These are phyloP conservation scores for Sclerotinia minor DNA, from an alignment of 2,329 filamentous ascomycete genomes.

Conservation along the genomic window DNA sequence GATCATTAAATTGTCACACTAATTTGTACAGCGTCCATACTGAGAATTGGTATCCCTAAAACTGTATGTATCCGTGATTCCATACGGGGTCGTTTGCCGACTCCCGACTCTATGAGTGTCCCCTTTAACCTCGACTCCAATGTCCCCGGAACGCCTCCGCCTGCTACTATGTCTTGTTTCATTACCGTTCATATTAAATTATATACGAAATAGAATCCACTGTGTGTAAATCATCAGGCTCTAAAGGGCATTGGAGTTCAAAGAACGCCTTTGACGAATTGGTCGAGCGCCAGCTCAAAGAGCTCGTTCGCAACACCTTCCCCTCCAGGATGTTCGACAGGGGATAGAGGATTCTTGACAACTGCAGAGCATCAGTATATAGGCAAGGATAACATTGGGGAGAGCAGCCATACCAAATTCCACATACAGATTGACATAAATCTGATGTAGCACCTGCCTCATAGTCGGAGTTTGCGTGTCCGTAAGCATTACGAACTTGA, in stretches of 20 bases:
- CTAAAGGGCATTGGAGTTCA: conserved; percentile 23
- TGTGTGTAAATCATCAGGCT: conserved; percentile 6
- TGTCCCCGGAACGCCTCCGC: neutral
- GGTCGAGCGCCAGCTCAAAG: conserved; percentile 71
- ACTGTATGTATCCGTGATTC: neutral
- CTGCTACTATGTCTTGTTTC: neutral
- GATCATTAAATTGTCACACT: neutral
- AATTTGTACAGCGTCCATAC: neutral
- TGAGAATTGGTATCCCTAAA: neutral
- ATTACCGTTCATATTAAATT: neutral
- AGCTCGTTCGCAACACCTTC: conserved; percentile 70
- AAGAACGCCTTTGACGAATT: conserved; percentile 70
- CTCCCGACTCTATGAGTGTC: neutral
- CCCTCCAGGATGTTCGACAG: conserved; percentile 67
- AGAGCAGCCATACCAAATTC: conserved; percentile 74
- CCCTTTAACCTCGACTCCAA: conserved; percentile 3
- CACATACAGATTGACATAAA: conserved; percentile 97
- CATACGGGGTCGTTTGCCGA: neutral
- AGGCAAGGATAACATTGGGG: conserved; percentile 26
- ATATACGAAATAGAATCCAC: conserved; percentile 5
- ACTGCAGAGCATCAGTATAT: conserved; percentile 47
- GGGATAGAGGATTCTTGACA: conserved; percentile 68
- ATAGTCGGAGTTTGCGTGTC: conserved; percentile 88
- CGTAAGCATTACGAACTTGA: conserved; percentile 96
- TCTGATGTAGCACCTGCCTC: conserved; percentile 92